These are phyloP conservation scores for Colletotrichum sp. DNA, from an alignment of 2,329 filamentous ascomycete species.

Conservation along the genomic window DNA sequence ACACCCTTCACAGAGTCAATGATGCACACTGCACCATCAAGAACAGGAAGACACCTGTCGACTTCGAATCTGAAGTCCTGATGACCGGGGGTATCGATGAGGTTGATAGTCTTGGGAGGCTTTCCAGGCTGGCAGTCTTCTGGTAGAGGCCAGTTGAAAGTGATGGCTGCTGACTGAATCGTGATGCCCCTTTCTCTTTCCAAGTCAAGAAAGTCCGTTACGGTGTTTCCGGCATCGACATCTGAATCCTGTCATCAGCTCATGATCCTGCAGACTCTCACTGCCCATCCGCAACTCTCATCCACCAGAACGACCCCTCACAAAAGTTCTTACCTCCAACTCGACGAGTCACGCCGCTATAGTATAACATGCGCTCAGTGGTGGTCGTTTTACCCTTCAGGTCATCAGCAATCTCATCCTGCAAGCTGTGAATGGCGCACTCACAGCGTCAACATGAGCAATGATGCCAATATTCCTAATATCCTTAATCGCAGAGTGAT, in stretches of 20 bases:
- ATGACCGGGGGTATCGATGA: slow-evolving; percentile 96
- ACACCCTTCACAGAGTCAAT: slow-evolving; percentile 92
- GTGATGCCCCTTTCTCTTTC: slow-evolving; percentile 94
- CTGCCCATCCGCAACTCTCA: background rate
- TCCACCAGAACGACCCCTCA: background rate
- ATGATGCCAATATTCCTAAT: slow-evolving; percentile 98
- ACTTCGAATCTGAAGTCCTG: slow-evolving; percentile 98
- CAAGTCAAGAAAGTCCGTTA: slow-evolving; percentile 94
- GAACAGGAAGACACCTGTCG: slow-evolving; percentile 83
- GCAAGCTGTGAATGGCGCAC: slow-evolving; percentile 25
- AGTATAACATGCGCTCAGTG: slow-evolving; percentile 98
- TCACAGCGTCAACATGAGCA: slow-evolving; percentile 91
- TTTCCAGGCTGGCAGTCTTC: slow-evolving; percentile 43
- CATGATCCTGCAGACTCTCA: background rate
- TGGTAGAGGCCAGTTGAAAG: slow-evolving; percentile 85
- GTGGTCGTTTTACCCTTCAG: slow-evolving; percentile 90
- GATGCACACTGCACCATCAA: slow-evolving; percentile 92
- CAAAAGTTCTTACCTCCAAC: slow-evolving; percentile 66
- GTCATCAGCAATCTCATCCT: slow-evolving; percentile 19
- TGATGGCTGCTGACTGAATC: slow-evolving; percentile 96
- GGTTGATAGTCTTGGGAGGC: slow-evolving; percentile 74
- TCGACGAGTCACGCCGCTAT: slow-evolving; percentile 86
- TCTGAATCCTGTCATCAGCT: slow-evolving; percentile 51
- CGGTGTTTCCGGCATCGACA: slow-evolving; percentile 95
- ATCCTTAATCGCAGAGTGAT: slow-evolving; percentile 54